Evolutionary conservation across 805 yeast genomes (phyloP), one percentile per base, ranked within the genome.

Genomic region (Citeromyces nyonsensis): DNA sequence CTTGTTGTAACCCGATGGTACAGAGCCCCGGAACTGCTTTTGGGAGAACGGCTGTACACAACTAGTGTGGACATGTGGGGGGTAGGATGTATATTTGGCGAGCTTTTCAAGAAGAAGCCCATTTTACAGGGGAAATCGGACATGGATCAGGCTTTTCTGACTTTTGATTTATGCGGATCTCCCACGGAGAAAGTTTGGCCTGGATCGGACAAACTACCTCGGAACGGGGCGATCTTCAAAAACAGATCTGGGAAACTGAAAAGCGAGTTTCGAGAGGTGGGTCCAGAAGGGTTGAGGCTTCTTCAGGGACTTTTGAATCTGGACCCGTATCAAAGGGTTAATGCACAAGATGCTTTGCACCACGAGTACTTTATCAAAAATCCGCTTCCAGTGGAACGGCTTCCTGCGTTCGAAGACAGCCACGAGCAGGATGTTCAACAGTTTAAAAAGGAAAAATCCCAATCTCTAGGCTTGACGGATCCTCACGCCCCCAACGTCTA

Each of bases 51-150:
- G 42, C 61, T 67, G 37, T 88, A 88, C 51, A 85, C 96, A 2
- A 81, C 96, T 0, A 94, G 97, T 0, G 88, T 88, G 9, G 99
- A 91, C 54, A 68, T 91, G 56, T 91, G 99, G 99, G 96, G 97
- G 0, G 69, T 83, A 13, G 97, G 97, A 1, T 91, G 98, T 56
- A 88, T 91, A 0, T 76, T 91, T 48, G 98, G 84, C 0, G 99
- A 91, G 54, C 63, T 86, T 47, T 88, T 80, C 54, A 73, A 71
- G 24, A 68, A 72, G 38, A 72, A 68, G 41, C 98, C 98, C 1
- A 78, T 91, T 10, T 51, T 91, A 31, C 85, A 76, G 28, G 99
- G 98, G 0, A 59, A 67, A 29, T 68, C 91, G 1, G 98, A 91
- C 49, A 51, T 78, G 8, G 94, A 88, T 49, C 99, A 91, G 56